Base-by-base conservation (phyloP, 768 basidiomycete species). In the Leccinum pellstonianum region DNA sequence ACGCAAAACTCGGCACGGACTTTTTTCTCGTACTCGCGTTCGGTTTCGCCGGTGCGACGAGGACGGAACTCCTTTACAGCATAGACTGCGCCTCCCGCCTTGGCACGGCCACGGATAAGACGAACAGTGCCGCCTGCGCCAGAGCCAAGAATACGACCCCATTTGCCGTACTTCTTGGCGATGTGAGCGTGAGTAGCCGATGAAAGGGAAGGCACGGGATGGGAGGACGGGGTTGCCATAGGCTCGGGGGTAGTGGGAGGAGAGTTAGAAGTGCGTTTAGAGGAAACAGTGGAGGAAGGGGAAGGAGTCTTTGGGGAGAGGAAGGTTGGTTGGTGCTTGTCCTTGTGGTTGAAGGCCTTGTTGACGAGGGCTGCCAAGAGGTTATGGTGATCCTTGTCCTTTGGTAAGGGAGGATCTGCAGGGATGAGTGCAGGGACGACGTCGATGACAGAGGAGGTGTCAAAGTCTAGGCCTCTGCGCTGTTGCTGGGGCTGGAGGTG, bases 1-100 rank as follows among this genome's bases (percentile, higher is more conserved):
- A 98, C 95, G 68, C 96, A 99, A 71, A 99, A 99, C 75, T 99
- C 97, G 27, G 96, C 96, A 1, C 95, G 97, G 58, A 98, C 95
- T 78, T 99, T 98, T 80, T 98, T 96, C 86, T 98, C 94, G 73
- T 98, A 99, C 79, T 99, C 97, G 76, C 93, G 91, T 76, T 95
- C 93, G 27, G 83, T 83, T 79, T 99, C 97, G 33, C 93, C 93
- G 4, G 80, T 68, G 59, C 95, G 85, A 66, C 93, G 91, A 48
- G 95, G 91, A 52, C 96, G 83, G 69, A 99, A 98, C 77, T 98
- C 95, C 76, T 99, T 99, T 64, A 97, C 97, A 51, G 97, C 97
- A 74, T 89, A 99, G 54, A 94, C 87, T 54, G 82, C 79, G 17
- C 91, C 90, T 21, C 93, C 94, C 29, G 83, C 84, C 81, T 96